Percentiles rank a stretch among this genome's conserved stretches.
These are phyloP conservation scores for Pinus taeda DNA, from an alignment of 75 land plant species.

Conservation along the genomic window DNA sequence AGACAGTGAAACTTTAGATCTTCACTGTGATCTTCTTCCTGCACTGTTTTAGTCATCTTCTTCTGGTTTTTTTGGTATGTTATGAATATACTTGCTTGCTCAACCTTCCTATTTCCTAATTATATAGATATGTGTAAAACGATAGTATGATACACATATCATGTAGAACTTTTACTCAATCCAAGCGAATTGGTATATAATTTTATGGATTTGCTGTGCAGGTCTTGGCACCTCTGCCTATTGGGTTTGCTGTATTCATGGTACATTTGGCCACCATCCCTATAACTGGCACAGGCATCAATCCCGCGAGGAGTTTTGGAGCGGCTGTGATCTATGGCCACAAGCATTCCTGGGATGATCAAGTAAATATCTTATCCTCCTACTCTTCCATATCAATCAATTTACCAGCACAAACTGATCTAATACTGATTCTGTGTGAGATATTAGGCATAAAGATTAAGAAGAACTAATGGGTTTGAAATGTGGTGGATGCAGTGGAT, in stretches of 20 bases:
- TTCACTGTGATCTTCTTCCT: background rate
- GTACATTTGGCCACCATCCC: background rate
- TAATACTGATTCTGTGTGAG: no score
- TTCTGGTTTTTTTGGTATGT: background rate
- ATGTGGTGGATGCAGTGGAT: slow-evolving; percentile 34
- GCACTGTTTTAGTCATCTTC: background rate
- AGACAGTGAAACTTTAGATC: no score
- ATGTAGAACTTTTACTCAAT: no score
- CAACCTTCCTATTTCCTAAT: no score
- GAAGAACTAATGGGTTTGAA: no score
- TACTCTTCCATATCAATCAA: no score
- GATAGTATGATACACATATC: no score
- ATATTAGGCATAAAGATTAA: no score
- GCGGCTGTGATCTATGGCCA: background rate
- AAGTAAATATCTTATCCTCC: background rate
- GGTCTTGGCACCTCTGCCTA: background rate
- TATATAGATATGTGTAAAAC: no score
- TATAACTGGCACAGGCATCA: background rate
- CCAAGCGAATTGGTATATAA: no score
- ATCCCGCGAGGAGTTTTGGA: slow-evolving; percentile 1
- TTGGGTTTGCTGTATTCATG: background rate
- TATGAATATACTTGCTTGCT: background rate
- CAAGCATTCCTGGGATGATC: background rate
- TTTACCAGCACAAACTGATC: no score
- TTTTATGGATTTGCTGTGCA: background rate